Evolutionary conservation across 495 filamentous ascomycete genomes (phyloP).

Genomic region (Penicillium coprophilum): DNA sequence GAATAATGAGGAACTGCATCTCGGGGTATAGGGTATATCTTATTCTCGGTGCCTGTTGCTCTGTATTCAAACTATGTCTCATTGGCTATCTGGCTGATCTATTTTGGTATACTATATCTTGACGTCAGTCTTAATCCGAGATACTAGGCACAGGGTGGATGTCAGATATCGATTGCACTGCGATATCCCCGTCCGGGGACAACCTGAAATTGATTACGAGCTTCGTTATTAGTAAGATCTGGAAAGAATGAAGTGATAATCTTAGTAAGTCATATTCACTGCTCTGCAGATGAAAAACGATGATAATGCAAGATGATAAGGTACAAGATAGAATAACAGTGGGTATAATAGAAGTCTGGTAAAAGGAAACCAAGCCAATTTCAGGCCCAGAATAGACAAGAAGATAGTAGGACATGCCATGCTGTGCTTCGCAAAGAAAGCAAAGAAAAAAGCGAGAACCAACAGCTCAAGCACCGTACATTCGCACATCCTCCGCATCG

Average conservation of each 20-base stretch:
- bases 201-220: background rate
- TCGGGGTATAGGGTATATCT: background rate
- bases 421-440: conserved; percentile 6
- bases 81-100: background rate
- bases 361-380: background rate
- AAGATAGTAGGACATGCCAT: conserved; percentile 7
- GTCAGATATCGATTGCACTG: too few species aligned
- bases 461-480: conserved; percentile 26
- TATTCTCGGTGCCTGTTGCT: background rate
- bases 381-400: conserved; percentile 3
- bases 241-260: background rate
- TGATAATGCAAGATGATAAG: conserved; percentile 15
- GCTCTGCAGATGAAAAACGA: conserved; percentile 4
- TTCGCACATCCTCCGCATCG: conserved; percentile 36
- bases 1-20: background rate
- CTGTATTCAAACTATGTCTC: background rate
- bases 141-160: too few species aligned
- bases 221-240: background rate
- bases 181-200: too few species aligned
- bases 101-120: background rate
- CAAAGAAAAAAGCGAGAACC: background rate
- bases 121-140: background rate
- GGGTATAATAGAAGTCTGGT: conserved; percentile 17
- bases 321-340: conserved; percentile 9
- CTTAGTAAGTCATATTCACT: background rate